A percentile compares a stretch with the other conserved stretches of the same genome.
These are phyloP conservation scores for Acacia confusa DNA, from an alignment of 306 rosid species.

Conservation along the genomic window DNA sequence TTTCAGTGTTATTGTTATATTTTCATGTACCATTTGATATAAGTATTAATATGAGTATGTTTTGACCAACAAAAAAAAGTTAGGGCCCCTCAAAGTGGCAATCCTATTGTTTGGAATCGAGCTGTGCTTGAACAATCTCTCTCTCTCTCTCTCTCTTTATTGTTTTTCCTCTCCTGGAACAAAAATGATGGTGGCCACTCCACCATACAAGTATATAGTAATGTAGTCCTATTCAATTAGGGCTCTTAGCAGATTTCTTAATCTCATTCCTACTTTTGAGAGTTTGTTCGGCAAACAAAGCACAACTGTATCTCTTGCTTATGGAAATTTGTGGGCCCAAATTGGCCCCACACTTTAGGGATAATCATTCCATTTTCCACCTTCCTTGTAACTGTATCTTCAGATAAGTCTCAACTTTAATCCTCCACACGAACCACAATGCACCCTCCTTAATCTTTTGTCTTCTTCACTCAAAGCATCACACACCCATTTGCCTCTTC, in stretches of 20 bases:
- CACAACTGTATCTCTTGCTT: slow-evolving; percentile 27
- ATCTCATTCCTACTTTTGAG: slow-evolving; percentile 7
- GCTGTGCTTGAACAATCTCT: slow-evolving; percentile 15
- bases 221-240: too few relatives aligned
- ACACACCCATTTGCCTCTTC: slow-evolving; percentile 11
- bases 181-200: slow-evolving; percentile 30
- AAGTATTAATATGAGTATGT: too few relatives aligned
- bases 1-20: too few relatives aligned
- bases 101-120: slow-evolving; percentile 24
- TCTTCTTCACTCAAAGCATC: slow-evolving; percentile 34
- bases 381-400: slow-evolving; percentile 23
- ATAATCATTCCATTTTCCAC: slow-evolving; percentile 29
- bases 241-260: neutral
- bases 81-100: slow-evolving; percentile 25
- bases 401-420: slow-evolving; percentile 38
- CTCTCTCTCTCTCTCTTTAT: neutral
- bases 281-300: slow-evolving; percentile 43
- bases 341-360: slow-evolving; percentile 44
- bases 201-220: neutral
- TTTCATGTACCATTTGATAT: too few relatives aligned
- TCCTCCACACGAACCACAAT: slow-evolving; percentile 10
- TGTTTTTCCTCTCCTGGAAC: neutral
- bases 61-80: too few relatives aligned
- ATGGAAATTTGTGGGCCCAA: slow-evolving; percentile 45
- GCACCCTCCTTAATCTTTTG: slow-evolving; percentile 24